These are phyloP conservation scores for Rhododendron henanense DNA, from an alignment of 148 eudicot genomes.

Conservation along the genomic window DNA sequence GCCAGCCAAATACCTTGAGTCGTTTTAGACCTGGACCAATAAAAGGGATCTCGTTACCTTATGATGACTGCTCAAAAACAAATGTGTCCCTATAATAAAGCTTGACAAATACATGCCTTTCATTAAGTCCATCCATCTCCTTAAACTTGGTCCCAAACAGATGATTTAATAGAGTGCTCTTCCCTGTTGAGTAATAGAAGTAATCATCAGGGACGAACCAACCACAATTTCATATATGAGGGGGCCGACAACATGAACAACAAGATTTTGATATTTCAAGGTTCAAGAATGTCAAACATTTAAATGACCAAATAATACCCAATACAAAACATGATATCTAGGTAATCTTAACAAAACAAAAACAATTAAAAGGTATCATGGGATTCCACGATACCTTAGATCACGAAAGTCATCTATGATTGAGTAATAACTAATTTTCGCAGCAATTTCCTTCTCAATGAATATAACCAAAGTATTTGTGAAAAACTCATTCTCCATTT, in stretches of 20 bases:
- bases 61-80: background rate
- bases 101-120: slow-evolving; percentile 49
- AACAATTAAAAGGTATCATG: background rate
- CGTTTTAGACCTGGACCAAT: slow-evolving; percentile 72
- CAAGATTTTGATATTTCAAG: too few species aligned
- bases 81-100: slow-evolving; percentile 2
- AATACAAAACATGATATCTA: background rate
- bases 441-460: too few species aligned
- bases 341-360: too few species aligned
- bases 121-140: slow-evolving; percentile 96
- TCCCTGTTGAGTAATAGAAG: slow-evolving; percentile 46
- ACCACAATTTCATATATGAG: too few species aligned
- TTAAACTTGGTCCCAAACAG: slow-evolving; percentile 77
- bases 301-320: background rate
- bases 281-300: background rate
- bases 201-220: background rate
- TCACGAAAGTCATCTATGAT: too few species aligned
- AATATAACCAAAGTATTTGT: too few species aligned
- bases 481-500: too few species aligned
- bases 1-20: slow-evolving; percentile 98
- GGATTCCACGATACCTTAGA: too few species aligned
- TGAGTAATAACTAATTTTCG: background rate
- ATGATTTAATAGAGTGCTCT: slow-evolving; percentile 83
- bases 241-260: too few species aligned
- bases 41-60: slow-evolving; percentile 8